These are phyloP conservation scores for Fusarium sambucinum DNA, from an alignment of 2,329 filamentous ascomycete species.

Conservation along the genomic window DNA sequence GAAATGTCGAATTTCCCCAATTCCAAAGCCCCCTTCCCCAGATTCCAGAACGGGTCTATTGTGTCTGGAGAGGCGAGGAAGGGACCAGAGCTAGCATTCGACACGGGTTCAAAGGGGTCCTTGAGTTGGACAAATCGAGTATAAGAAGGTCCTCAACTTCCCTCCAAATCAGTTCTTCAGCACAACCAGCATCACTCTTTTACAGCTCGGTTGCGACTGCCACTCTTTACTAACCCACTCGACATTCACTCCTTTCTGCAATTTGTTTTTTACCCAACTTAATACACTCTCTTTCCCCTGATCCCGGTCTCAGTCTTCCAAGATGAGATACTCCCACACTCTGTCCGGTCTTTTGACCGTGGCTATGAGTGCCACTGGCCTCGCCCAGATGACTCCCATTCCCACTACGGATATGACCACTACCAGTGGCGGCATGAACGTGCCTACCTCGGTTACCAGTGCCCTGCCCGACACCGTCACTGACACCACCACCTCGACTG, in stretches of 20 bases:
- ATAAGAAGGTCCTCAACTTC: conserved; percentile 32
- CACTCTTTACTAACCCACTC: conserved; percentile 32
- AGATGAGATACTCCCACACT: conserved; percentile 38
- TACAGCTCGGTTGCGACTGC: conserved; percentile 37
- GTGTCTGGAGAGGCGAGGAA: neutral
- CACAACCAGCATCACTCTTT: conserved; percentile 39
- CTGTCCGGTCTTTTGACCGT: conserved; percentile 40
- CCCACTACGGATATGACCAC: neutral
- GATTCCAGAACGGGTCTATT: neutral
- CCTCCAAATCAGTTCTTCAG: conserved; percentile 27
- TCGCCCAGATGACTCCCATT: conserved; percentile 15
- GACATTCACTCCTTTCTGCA: conserved; percentile 22
- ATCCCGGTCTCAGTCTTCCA: conserved; percentile 1
- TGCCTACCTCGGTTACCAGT: conserved; percentile 16
- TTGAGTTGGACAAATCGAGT: neutral
- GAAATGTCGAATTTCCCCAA: conserved; percentile 35
- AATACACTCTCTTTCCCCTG: conserved; percentile 16
- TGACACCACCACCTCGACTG: conserved; percentile 8
- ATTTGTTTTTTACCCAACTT: conserved; percentile 29
- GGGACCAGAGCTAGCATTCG: fast-evolving
- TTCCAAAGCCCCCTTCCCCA: conserved; percentile 29
- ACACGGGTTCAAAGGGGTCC: neutral
- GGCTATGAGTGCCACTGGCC: conserved; percentile 22
- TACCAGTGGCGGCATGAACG: conserved; percentile 18
- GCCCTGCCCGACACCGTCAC: neutral